Base-by-base conservation (phyloP, 345 rosid genomes). In the Litchi chinensis region DNA sequence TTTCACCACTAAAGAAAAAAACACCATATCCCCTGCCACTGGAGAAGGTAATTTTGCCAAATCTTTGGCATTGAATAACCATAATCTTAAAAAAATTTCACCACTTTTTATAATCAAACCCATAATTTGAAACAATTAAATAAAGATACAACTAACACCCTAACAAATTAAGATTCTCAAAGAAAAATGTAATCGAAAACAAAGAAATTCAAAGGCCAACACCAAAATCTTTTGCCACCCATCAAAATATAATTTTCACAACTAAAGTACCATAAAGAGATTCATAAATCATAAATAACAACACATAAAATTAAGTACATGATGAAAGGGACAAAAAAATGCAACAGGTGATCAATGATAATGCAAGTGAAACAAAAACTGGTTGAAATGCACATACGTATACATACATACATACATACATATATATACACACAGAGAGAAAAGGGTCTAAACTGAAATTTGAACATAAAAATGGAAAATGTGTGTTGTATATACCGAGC, bases 401-500 rank as follows among this genome's bases (percentile, higher is more conserved):
- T 46, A 59, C 18, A 46, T 11, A 67, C 37, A 28, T 28, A 28
- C 11, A 6, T 46, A 46, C 8, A 46, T 6, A 46, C 32, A 6
- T 46, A 46, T 6, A 6, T 46, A 6, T 46, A 46, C 8, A 46
- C 52, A 5, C 12, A 46, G 1, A 46, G 1, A 46, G 12, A 46
- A 46, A 46, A 44, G 0, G 52, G 52, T 46, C 52, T 1, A 79
- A 57, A n/a, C 24, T 57, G 63, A 16, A 57, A 18, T 57, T 57
- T 57, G 3, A 4, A 57, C n/a, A 57, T n/a, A 57, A 11, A 57
- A 6, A 46, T 7, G 52, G 63, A 59, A 59, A 59, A 59, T 32
- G 39, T 43, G 44, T n/a, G 37, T 6, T 26, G 41, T 69, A 40
- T 52, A 10, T 76, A 89, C 94, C 93, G 87, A 79, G 98, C 98